Base-by-base conservation (phyloP, 2,329 filamentous ascomycete species). In the Beauveria brongniartii region DNA sequence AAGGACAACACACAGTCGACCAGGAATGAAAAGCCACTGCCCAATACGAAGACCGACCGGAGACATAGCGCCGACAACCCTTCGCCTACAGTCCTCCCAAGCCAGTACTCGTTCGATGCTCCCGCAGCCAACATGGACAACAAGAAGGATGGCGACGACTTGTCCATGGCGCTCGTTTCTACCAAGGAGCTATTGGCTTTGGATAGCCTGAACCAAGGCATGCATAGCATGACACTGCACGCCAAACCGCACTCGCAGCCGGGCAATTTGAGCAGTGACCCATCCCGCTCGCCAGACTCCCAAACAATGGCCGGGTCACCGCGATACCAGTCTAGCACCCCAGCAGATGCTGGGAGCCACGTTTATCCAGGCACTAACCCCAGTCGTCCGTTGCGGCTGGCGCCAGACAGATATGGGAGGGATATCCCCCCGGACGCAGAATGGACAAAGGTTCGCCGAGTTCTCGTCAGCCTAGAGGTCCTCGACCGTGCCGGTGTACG, bases 371-470 rank as follows among this genome's bases (percentile, higher is more conserved):
- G 28, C 8, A 43, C 34, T 14, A 54, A 20, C 34, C 40, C 64
- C 44, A 50, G 65, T 54, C 43, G 62, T 34, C 44, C 62, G 5
- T 74, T 72, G 43, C 75, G 74, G 3, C 72, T 86, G 3, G 82
- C 78, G 0, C 84, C 85, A 0, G 85, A 87, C 65, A 75, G 78
- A 24, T 76, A 79, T 37, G 85, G 85, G 1, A 75, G 78, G 5
- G 77, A 81, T 14, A 87, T 88, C 2, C 71, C 78, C 0, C 67
- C 78, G 2, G 80, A 85, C 28, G 84, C 83, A 1, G 77, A 78
- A 55, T 87, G 84, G 84, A 87, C 84, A 4, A 80, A 77, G 61
- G 83, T 87, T 40, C 77, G 74, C 59, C 78, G 84, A 14, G 74
- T 73, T 1, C 74, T 84, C 0, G 77, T 87, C 9, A 85, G 82